Evolutionary conservation across 2,329 filamentous ascomycete genomes (phyloP).

Genomic region (Fusarium humuli): DNA sequence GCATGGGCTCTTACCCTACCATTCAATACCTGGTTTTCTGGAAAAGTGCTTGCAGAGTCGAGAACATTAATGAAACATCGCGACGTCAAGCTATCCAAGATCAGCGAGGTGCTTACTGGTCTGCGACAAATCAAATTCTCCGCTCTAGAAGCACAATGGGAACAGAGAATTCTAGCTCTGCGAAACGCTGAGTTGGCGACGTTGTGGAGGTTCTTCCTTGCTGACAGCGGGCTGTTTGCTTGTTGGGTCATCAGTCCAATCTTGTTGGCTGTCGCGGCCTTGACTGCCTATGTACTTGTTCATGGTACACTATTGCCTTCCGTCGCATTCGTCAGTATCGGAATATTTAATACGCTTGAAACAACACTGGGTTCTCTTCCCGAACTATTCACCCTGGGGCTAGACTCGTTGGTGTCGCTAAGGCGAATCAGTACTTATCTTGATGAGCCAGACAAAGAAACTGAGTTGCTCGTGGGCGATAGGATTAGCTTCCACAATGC

Average conservation of each 20-base stretch:
- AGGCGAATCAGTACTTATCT: conserved; percentile 78
- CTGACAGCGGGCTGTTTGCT: conserved; percentile 70
- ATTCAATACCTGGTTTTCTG: conserved; percentile 74
- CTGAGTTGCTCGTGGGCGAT: conserved; percentile 65
- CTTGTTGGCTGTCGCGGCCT: conserved; percentile 74
- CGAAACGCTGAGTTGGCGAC: conserved; percentile 73
- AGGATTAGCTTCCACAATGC: conserved; percentile 73
- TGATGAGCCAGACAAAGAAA: conserved; percentile 69
- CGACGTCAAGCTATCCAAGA: conserved; percentile 77
- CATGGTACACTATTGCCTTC: conserved; percentile 74
- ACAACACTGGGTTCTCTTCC: conserved; percentile 76
- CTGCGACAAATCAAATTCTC: conserved; percentile 88
- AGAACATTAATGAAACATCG: conserved; percentile 78
- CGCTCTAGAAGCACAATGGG: conserved; percentile 78
- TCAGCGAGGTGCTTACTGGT: conserved; percentile 80
- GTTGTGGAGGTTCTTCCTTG: conserved; percentile 73
- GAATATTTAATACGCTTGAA: conserved; percentile 78
- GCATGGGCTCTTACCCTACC: conserved; percentile 73
- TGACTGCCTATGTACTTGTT: conserved; percentile 74
- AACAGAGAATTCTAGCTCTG: conserved; percentile 70
- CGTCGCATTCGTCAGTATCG: conserved; percentile 82
- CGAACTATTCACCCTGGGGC: conserved; percentile 73
- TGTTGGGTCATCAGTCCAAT: conserved; percentile 80
- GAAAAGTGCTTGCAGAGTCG: conserved; percentile 71
- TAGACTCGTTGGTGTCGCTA: conserved; percentile 79